Percentiles rank a stretch among this genome's conserved stretches.
Conservation (phyloP, 2,329 filamentous ascomycete genomes). For the Incumbomyces lentus region DNA sequence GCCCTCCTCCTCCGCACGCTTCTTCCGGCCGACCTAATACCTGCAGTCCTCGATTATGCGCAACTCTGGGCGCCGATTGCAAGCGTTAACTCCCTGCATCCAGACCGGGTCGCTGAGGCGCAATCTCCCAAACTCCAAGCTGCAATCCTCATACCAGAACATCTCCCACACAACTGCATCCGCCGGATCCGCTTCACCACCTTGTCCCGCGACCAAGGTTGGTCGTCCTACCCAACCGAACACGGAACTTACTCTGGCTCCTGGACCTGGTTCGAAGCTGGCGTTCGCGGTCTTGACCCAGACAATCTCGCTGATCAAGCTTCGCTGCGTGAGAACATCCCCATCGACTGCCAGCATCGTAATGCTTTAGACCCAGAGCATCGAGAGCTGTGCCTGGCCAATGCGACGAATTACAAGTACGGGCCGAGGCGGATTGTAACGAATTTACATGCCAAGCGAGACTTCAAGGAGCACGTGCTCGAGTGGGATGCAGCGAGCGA, state of each 20-base stretch:
- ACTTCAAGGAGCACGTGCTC: conserved; percentile 11
- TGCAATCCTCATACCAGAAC: not conserved
- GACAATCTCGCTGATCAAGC: conserved; percentile 1
- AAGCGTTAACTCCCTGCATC: not conserved
- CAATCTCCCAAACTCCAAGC: conserved; percentile 5
- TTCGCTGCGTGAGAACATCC: not conserved
- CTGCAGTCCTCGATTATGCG: conserved; percentile 15
- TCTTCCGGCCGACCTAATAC: conserved; percentile 13
- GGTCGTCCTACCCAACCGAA: conserved; percentile 6
- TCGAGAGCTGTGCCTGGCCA: not conserved
- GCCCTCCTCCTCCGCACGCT: conserved; percentile 13
- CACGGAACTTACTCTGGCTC: conserved; percentile 11
- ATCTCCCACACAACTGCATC: not conserved
- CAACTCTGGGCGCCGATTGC: conserved; percentile 9
- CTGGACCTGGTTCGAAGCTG: conserved; percentile 15
- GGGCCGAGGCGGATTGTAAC: conserved; percentile 9
- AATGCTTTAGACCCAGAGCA: conserved; percentile 3
- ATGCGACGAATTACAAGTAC: conserved; percentile 5
- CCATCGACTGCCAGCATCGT: conserved; percentile 3
- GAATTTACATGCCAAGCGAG: conserved; percentile 12
- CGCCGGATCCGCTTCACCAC: conserved; percentile 7
- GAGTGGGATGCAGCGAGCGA: conserved; percentile 10
- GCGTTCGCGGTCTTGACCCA: conserved; percentile 5
- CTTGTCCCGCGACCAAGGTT: conserved; percentile 9
- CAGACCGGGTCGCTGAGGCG: not conserved